phyloP scores from a whole-genome alignment of 176 grass and related monocot species.

The Oropetium thomaeum region DNA sequence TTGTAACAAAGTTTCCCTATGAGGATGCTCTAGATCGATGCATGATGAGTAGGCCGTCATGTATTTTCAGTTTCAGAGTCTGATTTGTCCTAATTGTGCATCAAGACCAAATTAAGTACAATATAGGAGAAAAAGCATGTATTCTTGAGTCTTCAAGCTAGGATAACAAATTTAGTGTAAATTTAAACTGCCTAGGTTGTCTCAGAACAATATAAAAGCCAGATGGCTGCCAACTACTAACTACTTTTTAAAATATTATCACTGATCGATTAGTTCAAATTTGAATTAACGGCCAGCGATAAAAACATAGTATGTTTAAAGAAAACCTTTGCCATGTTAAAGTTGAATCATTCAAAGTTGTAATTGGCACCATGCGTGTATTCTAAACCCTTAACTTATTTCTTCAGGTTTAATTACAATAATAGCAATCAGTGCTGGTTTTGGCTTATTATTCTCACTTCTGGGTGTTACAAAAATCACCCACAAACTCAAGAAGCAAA shows the following conservation, averaged over 20 bases:
- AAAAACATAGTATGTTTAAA: not conserved
- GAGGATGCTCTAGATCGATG: not conserved
- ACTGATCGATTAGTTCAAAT: too few relatives aligned
- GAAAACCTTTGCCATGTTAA: not conserved
- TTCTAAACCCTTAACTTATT: not conserved
- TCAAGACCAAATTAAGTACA: not conserved
- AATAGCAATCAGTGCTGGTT: constrained; percentile 35
- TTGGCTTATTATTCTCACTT: constrained; percentile 17
- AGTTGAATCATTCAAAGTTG: not conserved
- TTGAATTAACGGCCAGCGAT: too few relatives aligned
- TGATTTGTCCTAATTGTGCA: not conserved
- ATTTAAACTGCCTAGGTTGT: not conserved
- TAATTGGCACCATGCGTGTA: not conserved
- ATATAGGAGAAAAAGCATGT: not conserved
- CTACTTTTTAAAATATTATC: too few relatives aligned
- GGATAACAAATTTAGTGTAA: too few relatives aligned
- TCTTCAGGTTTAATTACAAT: constrained; percentile 27
- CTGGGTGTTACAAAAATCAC: constrained; percentile 6
- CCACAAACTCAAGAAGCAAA: constrained; percentile 11
- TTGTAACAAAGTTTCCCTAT: not conserved
- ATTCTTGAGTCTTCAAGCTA: too few relatives aligned
- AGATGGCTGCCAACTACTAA: not conserved
- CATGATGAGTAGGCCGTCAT: not conserved
- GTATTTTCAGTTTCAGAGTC: not conserved
- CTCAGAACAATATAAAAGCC: not conserved